Evolutionary conservation across 805 yeast genomes (phyloP), one percentile per base, ranked within the genome.

Genomic region (Cyberlindnera meyerae): DNA sequence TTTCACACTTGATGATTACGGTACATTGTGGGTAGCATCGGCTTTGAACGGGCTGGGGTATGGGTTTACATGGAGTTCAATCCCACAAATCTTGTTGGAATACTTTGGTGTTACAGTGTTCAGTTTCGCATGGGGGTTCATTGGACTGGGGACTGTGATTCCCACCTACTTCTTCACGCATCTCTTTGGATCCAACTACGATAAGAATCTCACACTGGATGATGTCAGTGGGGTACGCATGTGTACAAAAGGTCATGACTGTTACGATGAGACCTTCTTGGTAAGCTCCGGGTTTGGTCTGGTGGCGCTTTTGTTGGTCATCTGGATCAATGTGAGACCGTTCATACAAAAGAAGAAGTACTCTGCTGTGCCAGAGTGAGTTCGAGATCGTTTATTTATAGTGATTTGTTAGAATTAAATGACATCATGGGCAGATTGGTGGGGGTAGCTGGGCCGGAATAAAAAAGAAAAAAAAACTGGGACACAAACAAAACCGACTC

Each of bases 81-180:
- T 75, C 58, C 93, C 94, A 5, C 76, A 83, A n/a, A 73, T 84
- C 15, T 70, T 81, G n/a, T 73, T 86, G 13, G 90, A 84, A 45
- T 58, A 70, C 8, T 83, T 82, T 60, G 93, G 93, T 3, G 72
- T 84, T 63, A 64, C 64, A 13, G 66, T 72, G 35, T 81, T 82
- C 49, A 73, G 84, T 7, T 76, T 72, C 45, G 81, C 81, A 50
- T 83, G 88, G 85, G 94, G 94, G 0, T 53, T 78, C 24, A 69
- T 81, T 16, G 77, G 79, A 9, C 51, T 80, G 35, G 75, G 88
- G 0, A 89, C 93, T 2, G 70, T 80, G 12, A 44, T 78, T 0
- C 76, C 83, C 1, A 72, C 81, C 27, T 72, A 73, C 44, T 60
- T 71, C 40, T 68, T 83, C 45, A 81, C 85, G 29, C 65, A 69